Base-by-base conservation (phyloP, 2,329 filamentous ascomycete species). In the Epichloe bromicola region DNA sequence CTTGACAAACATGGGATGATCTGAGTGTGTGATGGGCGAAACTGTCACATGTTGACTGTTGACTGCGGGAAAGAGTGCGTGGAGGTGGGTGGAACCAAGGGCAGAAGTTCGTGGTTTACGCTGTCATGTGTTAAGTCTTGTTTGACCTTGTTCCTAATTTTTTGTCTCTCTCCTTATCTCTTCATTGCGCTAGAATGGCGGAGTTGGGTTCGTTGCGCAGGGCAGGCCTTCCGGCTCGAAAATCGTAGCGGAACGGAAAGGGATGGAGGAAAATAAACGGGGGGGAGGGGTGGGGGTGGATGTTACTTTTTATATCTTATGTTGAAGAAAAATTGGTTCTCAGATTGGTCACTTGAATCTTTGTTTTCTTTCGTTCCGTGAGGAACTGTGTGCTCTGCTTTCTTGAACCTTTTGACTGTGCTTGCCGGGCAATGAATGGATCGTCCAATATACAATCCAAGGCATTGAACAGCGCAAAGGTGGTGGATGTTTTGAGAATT, bases 171-270 rank as follows among this genome's bases (percentile, higher is more conserved):
- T 50, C 57, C 52, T 56, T 52, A 43, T 56, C 56, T 54, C 51
- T 51, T 58, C 56, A 58, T 59, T 59, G 57, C 56, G 52, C 57
- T 59, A 60, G 57, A 59, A 55, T 59, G 56, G 58, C 48, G 58
- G 58, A 57, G 57, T 59, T 58, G 55, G 57, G 56, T 58, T 56
- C 50, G 41, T 49, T 47, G 47, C 44, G 54, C 38, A 56, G 23
- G 19, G 17, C 38, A 23, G 49, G 54, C 52, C 51, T 54, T 48
- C 53, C 50, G 53, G 49, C 53, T 49, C 51, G 57, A 50, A 34
- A 54, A 58, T 56, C 52, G 56, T 54, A 55, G 57, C 53, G 54
- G 56, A 56, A 54, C 34, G 26, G 26, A 49, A 42, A 23, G 47
- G 51, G 51, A 57, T 54, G 51, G 53, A 51, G 50, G 48, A 50